Evolutionary conservation across 176 grass and related monocot genomes (phyloP).

Genomic region (Tuctoria greenei): DNA sequence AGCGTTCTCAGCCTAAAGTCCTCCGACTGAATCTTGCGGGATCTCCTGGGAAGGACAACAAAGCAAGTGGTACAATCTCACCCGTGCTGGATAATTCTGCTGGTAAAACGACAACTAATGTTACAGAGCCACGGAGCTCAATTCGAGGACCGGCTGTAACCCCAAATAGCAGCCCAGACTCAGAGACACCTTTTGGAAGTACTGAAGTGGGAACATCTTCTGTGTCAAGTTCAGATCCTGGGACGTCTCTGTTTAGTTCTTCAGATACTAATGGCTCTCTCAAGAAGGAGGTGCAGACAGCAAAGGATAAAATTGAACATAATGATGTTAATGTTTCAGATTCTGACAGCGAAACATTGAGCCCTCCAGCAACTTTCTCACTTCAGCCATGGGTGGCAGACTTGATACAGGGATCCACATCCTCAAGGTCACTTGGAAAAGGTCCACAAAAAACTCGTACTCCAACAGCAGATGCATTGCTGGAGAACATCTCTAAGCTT

Average conservation of each 20-base stretch:
- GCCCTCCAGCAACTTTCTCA: constrained; percentile 59
- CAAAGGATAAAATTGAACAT: constrained; percentile 53
- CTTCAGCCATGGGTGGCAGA: constrained; percentile 85
- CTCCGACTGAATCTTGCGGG: constrained; percentile 90
- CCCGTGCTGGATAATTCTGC: constrained; percentile 36
- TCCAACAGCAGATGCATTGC: constrained; percentile 63
- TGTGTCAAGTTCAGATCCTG: constrained; percentile 94
- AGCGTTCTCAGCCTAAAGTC: constrained; percentile 94
- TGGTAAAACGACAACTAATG: constrained; percentile 42
- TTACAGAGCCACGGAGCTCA: constrained; percentile 54
- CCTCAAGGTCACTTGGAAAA: constrained; percentile 48
- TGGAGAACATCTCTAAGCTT: constrained; percentile 70
- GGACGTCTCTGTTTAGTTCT: constrained; percentile 76
- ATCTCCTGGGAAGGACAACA: constrained; percentile 73
- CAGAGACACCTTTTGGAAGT: constrained; percentile 72
- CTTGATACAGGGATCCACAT: constrained; percentile 53
- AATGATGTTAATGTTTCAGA: constrained; percentile 68
- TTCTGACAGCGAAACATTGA: constrained; percentile 74
- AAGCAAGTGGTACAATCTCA: constrained; percentile 34
- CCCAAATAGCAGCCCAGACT: constrained; percentile 85
- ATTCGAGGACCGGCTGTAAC: constrained; percentile 86
- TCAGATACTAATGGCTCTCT: constrained; percentile 61
- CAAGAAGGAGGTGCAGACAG: constrained; percentile 57
- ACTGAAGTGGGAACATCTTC: constrained; percentile 93
- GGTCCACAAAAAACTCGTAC: constrained; percentile 44